A percentile compares a stretch with the other conserved stretches of the same genome.
phyloP scores from a whole-genome alignment of 2,329 filamentous ascomycete genomes.

The Plenodomus tracheiphilus region DNA sequence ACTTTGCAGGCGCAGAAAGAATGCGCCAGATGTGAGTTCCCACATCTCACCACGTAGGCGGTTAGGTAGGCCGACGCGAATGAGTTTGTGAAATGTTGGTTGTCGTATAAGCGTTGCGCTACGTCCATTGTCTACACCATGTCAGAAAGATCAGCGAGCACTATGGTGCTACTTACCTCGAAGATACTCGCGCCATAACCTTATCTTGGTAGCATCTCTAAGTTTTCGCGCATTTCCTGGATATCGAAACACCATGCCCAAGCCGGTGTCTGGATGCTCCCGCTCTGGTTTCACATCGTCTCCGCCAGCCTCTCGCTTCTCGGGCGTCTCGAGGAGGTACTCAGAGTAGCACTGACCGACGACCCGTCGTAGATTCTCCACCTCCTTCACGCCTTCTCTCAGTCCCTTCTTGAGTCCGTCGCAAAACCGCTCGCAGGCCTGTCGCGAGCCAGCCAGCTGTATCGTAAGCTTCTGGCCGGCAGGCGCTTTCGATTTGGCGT shows the following conservation, averaged over 20 bases:
- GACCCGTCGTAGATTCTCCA: constrained; percentile 80
- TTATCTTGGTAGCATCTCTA: constrained; percentile 94
- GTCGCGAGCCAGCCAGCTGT: constrained; percentile 85
- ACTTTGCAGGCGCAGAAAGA: constrained; percentile 84
- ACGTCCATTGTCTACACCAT: constrained; percentile 74
- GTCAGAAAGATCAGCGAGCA: constrained; percentile 12
- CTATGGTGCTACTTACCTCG: constrained; percentile 51
- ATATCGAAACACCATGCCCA: constrained; percentile 92
- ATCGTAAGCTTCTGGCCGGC: constrained; percentile 85
- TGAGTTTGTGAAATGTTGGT: constrained; percentile 96
- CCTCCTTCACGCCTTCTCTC: constrained; percentile 82
- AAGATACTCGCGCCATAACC: constrained; percentile 95
- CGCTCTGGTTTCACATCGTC: constrained; percentile 49
- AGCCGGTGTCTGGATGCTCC: constrained; percentile 82
- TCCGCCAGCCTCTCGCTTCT: constrained; percentile 39
- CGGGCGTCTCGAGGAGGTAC: constrained; percentile 53
- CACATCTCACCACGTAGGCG: constrained; percentile 90
- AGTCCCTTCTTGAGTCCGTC: constrained; percentile 92
- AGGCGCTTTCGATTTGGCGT: constrained; percentile 48
- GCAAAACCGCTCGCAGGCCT: constrained; percentile 92
- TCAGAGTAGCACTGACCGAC: constrained; percentile 83
- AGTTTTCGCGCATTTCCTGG: constrained; percentile 94
- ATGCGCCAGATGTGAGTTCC: constrained; percentile 90
- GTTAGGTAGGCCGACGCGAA: constrained; percentile 92
- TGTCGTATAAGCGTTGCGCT: constrained; percentile 92